These are phyloP conservation scores for Drechslerella coelobrocha DNA, from an alignment of 2,329 filamentous ascomycete species.

Conservation along the genomic window DNA sequence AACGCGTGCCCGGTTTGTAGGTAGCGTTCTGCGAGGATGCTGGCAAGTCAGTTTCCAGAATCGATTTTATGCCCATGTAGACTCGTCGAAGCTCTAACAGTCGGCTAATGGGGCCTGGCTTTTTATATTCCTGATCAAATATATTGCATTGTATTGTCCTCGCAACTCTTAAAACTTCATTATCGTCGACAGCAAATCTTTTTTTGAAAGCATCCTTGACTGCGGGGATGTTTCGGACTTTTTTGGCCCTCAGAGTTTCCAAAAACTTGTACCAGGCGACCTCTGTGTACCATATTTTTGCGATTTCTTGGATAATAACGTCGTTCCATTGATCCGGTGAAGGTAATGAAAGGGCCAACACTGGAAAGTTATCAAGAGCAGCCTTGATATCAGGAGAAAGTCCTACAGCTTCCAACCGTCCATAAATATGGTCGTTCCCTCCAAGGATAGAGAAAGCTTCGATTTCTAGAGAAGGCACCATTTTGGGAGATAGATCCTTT, in stretches of 20 bases:
- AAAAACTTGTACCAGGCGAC: constrained; percentile 34
- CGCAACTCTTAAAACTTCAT: background rate
- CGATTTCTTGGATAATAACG: constrained; percentile 16
- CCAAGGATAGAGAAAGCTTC: constrained; percentile 13
- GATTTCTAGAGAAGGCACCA: constrained; percentile 18
- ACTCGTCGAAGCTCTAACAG: constrained; percentile 28
- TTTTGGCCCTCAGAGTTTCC: background rate
- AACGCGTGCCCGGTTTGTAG: constrained; percentile 20
- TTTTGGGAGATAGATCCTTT: background rate
- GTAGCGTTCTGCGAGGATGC: background rate
- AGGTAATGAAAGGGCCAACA: constrained; percentile 10
- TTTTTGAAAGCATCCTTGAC: constrained; percentile 10
- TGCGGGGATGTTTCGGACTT: background rate
- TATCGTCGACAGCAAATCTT: constrained; percentile 11
- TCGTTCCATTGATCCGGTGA: constrained; percentile 18
- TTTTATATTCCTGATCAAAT: constrained; percentile 18
- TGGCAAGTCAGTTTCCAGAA: background rate
- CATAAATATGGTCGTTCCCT: constrained; percentile 1
- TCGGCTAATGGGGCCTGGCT: background rate
- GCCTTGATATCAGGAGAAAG: constrained; percentile 4
- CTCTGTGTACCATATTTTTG: constrained; percentile 29
- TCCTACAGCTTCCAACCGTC: background rate
- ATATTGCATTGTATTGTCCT: constrained; percentile 10
- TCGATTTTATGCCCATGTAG: constrained; percentile 9
- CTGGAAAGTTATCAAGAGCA: constrained; percentile 12